A percentile compares a stretch with the other conserved stretches of the same genome.
phyloP scores from a whole-genome alignment of 2,329 filamentous ascomycete species.

The Ophiosphaerella korrae region DNA sequence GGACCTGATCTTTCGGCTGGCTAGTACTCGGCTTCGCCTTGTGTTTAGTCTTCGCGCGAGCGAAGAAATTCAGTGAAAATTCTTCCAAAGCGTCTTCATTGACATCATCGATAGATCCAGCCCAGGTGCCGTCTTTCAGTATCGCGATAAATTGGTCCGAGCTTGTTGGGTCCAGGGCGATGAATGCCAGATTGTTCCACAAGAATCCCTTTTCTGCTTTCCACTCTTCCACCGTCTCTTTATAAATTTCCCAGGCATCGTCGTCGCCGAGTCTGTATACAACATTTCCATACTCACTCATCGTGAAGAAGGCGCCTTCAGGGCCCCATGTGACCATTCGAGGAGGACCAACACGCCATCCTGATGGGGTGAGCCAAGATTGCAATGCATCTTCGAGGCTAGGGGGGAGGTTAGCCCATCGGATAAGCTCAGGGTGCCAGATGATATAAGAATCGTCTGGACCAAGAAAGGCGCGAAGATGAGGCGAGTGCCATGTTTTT shows the following conservation, averaged over 20 bases:
- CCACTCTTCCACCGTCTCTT: conserved; percentile 46
- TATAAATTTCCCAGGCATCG: conserved; percentile 34
- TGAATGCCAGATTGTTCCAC: conserved; percentile 39
- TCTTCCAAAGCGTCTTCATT: conserved; percentile 40
- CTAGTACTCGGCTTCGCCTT: conserved; percentile 21
- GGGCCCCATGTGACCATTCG: conserved; percentile 39
- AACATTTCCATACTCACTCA: conserved; percentile 45
- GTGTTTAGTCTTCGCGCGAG: conserved; percentile 16
- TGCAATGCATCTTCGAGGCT: conserved; percentile 39
- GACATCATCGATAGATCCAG: conserved; percentile 41
- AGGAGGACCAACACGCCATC: conserved; percentile 44
- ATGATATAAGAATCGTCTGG: conserved; percentile 40
- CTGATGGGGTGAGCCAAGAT: conserved; percentile 44
- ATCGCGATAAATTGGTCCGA: conserved; percentile 44
- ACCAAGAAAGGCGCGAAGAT: conserved; percentile 39
- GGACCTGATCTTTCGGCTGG: conserved; percentile 2
- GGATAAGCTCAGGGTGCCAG: conserved; percentile 41
- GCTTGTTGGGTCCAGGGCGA: conserved; percentile 35
- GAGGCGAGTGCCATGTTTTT: conserved; percentile 35
- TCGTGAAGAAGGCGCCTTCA: conserved; percentile 41
- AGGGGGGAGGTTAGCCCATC: conserved; percentile 36
- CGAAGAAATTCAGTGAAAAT: conserved; percentile 41
- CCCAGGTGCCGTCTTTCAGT: conserved; percentile 42
- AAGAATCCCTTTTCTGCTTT: conserved; percentile 33
- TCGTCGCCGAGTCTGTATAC: conserved; percentile 31